Base-by-base conservation (phyloP, 148 eudicot genomes). In the Rhododendron ovatum region DNA sequence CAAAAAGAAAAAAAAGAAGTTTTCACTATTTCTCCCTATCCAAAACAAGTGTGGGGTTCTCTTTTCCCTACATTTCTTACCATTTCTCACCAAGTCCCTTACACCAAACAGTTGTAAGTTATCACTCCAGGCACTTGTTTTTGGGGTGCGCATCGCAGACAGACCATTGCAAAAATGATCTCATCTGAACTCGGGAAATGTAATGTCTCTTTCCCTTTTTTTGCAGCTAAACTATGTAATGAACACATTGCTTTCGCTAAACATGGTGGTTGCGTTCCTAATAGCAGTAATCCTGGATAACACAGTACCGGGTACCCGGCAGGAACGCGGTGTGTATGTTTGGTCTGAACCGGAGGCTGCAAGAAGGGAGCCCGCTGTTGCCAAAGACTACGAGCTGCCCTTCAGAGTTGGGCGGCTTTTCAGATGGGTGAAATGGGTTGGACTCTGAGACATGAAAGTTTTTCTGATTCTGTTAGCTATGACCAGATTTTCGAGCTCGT, bases 361-460 rank as follows among this genome's bases (percentile, higher is more conserved):
- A 28, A 89, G 95, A 90, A 90, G 98, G 85, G 99, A 96, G 87
- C 95, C 98, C 37, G 95, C 98, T 8, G 99, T 96, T 76, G 92
- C 88, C 78, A 92, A 95, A 86, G 99, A 96, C 89, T 96, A 96
- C 14, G 96, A 89, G 84, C 86, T 96, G 77, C 99, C 99, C 26
- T 96, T 94, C 20, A 91, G 96, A 87, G 95, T 95, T 43, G 98
- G 99, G 5, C 95, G 91, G 51, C 63, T 87, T 82, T 96, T 96
- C 91, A 92, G 94, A 92, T 96, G 99, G 99, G 99, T 96, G n/a
- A 96, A 95, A 87, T 96, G 99, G 96, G 98, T 96, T 69, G 99
- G 99, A 39, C 93, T 96, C 18, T 96, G 88, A 88, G 77, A 71
- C 30, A 18, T 43, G 84, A 15, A 37, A 59, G 3, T 20, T 28